Conservation (phyloP, 2,329 filamentous ascomycete species). For the Epichloe baconii region DNA sequence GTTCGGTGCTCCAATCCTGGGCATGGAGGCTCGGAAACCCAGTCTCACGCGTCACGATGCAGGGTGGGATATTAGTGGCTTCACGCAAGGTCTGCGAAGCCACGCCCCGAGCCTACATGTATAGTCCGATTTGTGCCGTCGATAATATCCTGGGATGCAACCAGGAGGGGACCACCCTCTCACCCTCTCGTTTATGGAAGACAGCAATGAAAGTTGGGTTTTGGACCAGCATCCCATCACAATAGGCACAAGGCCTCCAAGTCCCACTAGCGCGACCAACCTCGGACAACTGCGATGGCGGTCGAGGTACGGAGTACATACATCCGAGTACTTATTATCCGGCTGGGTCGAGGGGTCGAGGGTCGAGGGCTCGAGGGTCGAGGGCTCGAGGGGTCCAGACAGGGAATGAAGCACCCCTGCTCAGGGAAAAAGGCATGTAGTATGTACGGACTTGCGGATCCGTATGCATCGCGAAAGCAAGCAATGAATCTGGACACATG, state of each 20-base stretch:
- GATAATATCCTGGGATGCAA: slow-evolving; percentile 8
- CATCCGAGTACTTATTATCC: background rate
- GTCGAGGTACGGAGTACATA: background rate
- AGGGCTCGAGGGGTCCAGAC: background rate
- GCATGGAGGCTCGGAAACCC: background rate
- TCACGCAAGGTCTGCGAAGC: slow-evolving; percentile 3
- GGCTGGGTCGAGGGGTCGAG: background rate
- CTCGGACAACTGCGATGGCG: background rate
- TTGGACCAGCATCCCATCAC: background rate
- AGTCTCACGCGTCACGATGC: slow-evolving; percentile 3
- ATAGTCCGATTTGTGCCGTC: slow-evolving; percentile 8
- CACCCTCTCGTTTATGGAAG: background rate
- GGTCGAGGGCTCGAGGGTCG: no score
- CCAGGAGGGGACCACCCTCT: background rate
- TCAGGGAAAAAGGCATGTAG: background rate
- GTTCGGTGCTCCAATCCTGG: slow-evolving; percentile 1
- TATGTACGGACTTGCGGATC: no score
- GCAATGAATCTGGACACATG: background rate
- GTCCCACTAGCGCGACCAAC: background rate
- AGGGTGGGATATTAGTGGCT: slow-evolving; percentile 4
- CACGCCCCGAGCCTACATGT: background rate
- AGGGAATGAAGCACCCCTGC: background rate
- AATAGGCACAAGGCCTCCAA: background rate
- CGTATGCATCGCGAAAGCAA: background rate
- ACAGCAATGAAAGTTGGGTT: background rate